phyloP scores from a whole-genome alignment of 1,284 basidiomycete species.

The Ustilago lituana region DNA sequence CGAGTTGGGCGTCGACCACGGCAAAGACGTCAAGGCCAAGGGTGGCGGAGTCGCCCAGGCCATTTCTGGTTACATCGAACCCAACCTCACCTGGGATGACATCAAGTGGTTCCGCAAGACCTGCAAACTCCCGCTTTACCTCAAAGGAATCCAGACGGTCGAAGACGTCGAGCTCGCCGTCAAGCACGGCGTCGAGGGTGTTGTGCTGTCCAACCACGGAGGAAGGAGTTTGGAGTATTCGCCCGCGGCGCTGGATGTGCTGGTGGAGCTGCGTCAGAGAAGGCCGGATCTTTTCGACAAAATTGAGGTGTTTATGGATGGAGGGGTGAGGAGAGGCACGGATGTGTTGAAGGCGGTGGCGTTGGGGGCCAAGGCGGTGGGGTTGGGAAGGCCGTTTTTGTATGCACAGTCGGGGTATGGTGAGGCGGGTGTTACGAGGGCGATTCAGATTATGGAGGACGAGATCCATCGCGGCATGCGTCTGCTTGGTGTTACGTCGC shows the following conservation, averaged over 20 bases:
- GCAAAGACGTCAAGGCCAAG: slow-evolving; percentile 37
- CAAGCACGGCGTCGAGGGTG: slow-evolving; percentile 71
- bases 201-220: slow-evolving; percentile 69
- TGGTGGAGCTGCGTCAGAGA: slow-evolving; percentile 76
- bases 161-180: slow-evolving; percentile 77
- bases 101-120: slow-evolving; percentile 80
- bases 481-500: slow-evolving; percentile 77
- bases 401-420: slow-evolving; percentile 92
- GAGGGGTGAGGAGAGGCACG: slow-evolving; percentile 80
- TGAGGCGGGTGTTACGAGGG: slow-evolving; percentile 79
- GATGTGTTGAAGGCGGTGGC: slow-evolving; percentile 86
- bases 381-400: slow-evolving; percentile 87
- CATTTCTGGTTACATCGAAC: slow-evolving; percentile 71
- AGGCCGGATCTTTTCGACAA: slow-evolving; percentile 71
- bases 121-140: slow-evolving; percentile 81
- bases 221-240: slow-evolving; percentile 66
- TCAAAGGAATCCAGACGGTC: slow-evolving; percentile 76
- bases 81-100: slow-evolving; percentile 69
- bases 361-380: slow-evolving; percentile 82
- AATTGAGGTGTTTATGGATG: slow-evolving; percentile 85
- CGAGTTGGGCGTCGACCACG: slow-evolving; percentile 61
- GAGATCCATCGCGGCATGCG: slow-evolving; percentile 85
- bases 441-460: slow-evolving; percentile 76
- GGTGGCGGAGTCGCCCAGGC: slow-evolving; percentile 69
- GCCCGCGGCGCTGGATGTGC: slow-evolving; percentile 64